A percentile compares a stretch with the other conserved stretches of the same genome.
These are phyloP conservation scores for Botryotinia convoluta DNA, from an alignment of 2,329 filamentous ascomycete species.

Conservation along the genomic window DNA sequence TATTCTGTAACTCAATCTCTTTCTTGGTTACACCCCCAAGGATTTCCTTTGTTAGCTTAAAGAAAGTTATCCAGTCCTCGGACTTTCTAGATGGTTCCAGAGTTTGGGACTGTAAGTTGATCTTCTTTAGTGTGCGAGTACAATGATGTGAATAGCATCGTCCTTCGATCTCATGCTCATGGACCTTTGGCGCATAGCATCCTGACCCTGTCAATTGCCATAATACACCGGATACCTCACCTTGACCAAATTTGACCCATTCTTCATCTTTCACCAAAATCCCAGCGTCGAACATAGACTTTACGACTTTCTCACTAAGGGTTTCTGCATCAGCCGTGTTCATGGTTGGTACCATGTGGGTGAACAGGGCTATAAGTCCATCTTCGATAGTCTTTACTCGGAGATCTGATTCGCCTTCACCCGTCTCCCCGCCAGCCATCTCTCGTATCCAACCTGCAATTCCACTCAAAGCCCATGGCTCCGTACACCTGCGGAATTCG, in stretches of 20 bases:
- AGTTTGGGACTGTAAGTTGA: constrained; percentile 75
- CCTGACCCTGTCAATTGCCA: constrained; percentile 90
- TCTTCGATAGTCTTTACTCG: constrained; percentile 83
- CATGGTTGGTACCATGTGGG: constrained; percentile 94
- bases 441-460: constrained; percentile 82
- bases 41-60: constrained; percentile 76
- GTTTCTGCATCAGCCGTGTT: constrained; percentile 95
- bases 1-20: constrained; percentile 90
- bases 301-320: constrained; percentile 72
- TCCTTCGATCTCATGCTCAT: constrained; percentile 61
- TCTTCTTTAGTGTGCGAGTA: constrained; percentile 89
- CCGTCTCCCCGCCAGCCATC: constrained; percentile 56
- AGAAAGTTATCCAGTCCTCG: constrained; percentile 88
- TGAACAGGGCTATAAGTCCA: constrained; percentile 84
- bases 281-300: constrained; percentile 74
- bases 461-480: constrained; percentile 92
- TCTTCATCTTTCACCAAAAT: constrained; percentile 88
- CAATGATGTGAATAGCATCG: constrained; percentile 94
- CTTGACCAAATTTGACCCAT: constrained; percentile 90
- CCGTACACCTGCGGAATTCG: constrained; percentile 80
- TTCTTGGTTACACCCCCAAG: constrained; percentile 72
- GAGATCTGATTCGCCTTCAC: constrained; percentile 82
- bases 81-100: constrained; percentile 63
- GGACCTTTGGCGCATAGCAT: constrained; percentile 84
- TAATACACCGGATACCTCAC: constrained; percentile 80